Evolutionary conservation across 139 green algal species (phyloP).

Genomic region (Chlamydomonas incerta): DNA sequence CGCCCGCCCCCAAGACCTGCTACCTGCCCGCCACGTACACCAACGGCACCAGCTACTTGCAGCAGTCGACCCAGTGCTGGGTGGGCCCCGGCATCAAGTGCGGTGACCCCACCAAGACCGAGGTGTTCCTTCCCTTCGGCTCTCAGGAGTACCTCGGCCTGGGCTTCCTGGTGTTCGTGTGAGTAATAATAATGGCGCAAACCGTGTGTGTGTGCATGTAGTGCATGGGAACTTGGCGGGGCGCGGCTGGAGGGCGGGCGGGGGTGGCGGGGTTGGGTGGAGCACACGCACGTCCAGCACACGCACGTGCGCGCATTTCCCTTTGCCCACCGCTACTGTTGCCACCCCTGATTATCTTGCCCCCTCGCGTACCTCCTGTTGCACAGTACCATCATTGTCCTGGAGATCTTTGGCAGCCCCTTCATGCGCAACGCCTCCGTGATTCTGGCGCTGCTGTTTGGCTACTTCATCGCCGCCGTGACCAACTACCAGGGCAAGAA

Average conservation of each 20-base stretch:
- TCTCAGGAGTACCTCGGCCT: constrained; percentile 70
- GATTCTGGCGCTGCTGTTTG: constrained; percentile 67
- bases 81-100: constrained; percentile 31
- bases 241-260: too few species aligned
- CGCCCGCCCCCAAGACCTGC: not conserved
- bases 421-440: constrained; percentile 79
- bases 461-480: constrained; percentile 60
- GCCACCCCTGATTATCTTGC: too few species aligned
- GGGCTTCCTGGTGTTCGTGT: constrained; percentile 64
- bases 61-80: not conserved
- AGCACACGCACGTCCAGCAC: too few species aligned
- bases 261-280: too few species aligned
- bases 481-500: constrained; percentile 59
- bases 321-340: too few species aligned
- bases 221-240: too few species aligned
- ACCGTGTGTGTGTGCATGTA: too few species aligned
- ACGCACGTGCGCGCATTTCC: too few species aligned
- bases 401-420: constrained; percentile 80
- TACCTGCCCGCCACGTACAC: constrained; percentile 8
- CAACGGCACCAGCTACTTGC: constrained; percentile 18
- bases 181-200: not conserved
- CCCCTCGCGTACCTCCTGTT: too few species aligned
- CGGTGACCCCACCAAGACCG: constrained; percentile 61
- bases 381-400: too few species aligned
- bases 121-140: constrained; percentile 76